Percentiles rank a stretch among this genome's conserved stretches.
Conservation (phyloP, 805 yeast species). For the Kazachstania psychrophila region DNA sequence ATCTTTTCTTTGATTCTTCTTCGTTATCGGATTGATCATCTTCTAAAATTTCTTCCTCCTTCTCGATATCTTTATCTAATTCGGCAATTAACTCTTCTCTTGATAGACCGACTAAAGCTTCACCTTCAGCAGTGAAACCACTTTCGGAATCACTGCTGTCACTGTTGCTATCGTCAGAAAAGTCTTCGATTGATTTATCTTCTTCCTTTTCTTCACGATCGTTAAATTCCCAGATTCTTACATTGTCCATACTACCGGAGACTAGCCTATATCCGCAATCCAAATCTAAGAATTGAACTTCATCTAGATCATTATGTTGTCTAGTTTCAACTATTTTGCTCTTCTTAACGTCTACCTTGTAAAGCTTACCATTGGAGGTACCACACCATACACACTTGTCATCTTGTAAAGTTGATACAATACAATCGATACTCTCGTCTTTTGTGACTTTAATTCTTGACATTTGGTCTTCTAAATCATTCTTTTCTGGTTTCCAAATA, state of each 20-base stretch:
- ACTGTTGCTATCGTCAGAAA: constrained; percentile 13
- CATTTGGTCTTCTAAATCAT: constrained; percentile 67
- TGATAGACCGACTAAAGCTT: constrained; percentile 19
- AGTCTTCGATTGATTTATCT: constrained; percentile 12
- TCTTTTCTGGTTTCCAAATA: constrained; percentile 68
- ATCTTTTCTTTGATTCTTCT: constrained; percentile 5
- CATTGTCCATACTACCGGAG: constrained; percentile 73
- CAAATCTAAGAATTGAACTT: constrained; percentile 64
- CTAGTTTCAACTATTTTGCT: constrained; percentile 60
- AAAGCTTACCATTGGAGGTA: constrained; percentile 63
- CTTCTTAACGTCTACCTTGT: constrained; percentile 52
- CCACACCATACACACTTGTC: constrained; percentile 66
- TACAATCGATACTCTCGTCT: constrained; percentile 65
- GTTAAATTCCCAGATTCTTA: constrained; percentile 62
- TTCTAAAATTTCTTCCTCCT: constrained; percentile 8
- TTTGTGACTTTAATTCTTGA: constrained; percentile 60
- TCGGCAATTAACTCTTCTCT: constrained; percentile 28
- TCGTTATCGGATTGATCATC: constrained; percentile 2
- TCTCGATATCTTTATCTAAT: constrained; percentile 22
- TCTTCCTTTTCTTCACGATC: constrained; percentile 21
- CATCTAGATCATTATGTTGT: constrained; percentile 62
- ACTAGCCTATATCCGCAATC: constrained; percentile 74
- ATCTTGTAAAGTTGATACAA: constrained; percentile 42
- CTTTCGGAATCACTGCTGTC: constrained; percentile 11
- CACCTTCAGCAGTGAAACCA: constrained; percentile 8